Conservation (phyloP, 805 yeast genomes). For the Ogataea wickerhamii region DNA sequence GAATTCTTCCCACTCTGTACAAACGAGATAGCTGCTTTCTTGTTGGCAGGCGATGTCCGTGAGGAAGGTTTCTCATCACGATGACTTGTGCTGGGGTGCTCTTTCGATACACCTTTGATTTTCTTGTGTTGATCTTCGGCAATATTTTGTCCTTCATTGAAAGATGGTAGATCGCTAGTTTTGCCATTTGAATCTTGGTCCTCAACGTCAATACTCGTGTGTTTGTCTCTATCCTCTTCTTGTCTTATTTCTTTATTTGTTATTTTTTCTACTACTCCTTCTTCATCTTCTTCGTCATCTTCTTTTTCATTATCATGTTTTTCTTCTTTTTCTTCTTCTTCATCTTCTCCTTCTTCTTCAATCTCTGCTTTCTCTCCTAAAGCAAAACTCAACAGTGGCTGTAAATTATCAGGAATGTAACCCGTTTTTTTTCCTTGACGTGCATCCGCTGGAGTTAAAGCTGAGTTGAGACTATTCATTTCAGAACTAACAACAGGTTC, state of each 20-base stretch:
- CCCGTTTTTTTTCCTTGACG: not conserved
- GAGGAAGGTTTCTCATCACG: not conserved
- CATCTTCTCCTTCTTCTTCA: not conserved
- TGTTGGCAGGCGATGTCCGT: not conserved
- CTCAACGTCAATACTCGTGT: not conserved
- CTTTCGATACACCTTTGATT: no score
- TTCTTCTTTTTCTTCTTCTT: not conserved
- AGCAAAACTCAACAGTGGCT: conserved; percentile 13
- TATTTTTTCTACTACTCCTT: no score
- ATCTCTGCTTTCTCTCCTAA: conserved; percentile 1
- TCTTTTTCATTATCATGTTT: not conserved
- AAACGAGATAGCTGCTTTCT: conserved; percentile 4
- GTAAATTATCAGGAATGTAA: conserved; percentile 9
- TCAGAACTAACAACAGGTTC: not conserved
- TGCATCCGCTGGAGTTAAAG: not conserved
- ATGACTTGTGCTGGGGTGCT: not conserved
- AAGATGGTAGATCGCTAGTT: not conserved
- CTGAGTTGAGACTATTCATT: not conserved
- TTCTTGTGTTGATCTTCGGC: no score
- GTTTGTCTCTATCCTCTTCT: no score
- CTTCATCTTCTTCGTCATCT: no score
- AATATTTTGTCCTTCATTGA: no score
- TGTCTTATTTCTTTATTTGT: no score
- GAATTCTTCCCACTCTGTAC: conserved; percentile 23
- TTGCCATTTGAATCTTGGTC: not conserved